Base-by-base conservation (phyloP, 345 rosid species). In the Conringia planisiliqua region DNA sequence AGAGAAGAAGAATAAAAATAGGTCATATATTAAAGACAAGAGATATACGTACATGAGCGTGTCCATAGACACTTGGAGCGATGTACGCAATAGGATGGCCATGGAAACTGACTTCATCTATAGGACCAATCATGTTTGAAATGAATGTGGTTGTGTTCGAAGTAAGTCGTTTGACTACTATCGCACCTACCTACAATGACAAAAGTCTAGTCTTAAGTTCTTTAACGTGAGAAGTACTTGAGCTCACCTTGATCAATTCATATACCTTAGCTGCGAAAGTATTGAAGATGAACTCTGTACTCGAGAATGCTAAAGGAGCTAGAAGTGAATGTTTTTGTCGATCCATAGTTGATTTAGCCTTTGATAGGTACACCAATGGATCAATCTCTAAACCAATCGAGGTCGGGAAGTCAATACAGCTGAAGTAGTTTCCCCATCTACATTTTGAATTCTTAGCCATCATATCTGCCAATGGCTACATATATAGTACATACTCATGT, bases 41-140 rank as follows among this genome's bases (percentile, higher is more conserved):
- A 46, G 26, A 22, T 30, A 38, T 13, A 44, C 81, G 42, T 78
- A 83, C 88, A 38, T 86, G 85, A 14, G 88, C 84, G 9, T 85
- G 89, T 14, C 87, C 87, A 35, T 83, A 85, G 20, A 75, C 81
- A 56, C 76, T 82, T 13, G 90, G 87, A 27, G 90, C 88, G 18
- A 85, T 59, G 78, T 74, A 89, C 58, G 85, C 78, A 12, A 87
- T 66, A 1, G 83, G 79, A 61, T 82, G 85, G 7, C 86, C 94
- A 27, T 71, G 83, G 43, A 85, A 82, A 63, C 62, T 74, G 10
- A 85, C 83, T 71, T 87, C 90, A 66, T 87, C 88, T 1, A 7
- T 18, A 0, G 88, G 90, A 4, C 91, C 91, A 22, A 80, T 71
- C 32, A 87, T 54, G 27, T 85, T 84, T 10, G 90, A 89, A 47